Percentiles rank a stretch among this genome's conserved stretches.
Evolutionary conservation across 768 basidiomycete species (phyloP).

Genomic region (Boletus subcaerulescens): DNA sequence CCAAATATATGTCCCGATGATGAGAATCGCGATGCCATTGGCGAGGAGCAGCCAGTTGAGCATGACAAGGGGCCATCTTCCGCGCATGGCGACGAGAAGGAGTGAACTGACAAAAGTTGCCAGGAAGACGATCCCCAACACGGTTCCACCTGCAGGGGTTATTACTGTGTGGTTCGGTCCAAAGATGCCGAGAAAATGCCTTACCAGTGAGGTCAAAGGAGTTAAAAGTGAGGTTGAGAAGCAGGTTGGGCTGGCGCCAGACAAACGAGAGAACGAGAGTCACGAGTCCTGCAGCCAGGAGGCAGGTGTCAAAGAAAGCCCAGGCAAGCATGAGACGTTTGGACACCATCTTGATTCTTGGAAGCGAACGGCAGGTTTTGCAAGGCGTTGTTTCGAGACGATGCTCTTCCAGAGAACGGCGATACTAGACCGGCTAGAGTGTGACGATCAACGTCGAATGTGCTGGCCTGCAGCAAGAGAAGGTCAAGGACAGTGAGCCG

Average conservation of each 20-base stretch:
- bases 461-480: constrained; percentile 41
- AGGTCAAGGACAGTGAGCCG: background rate
- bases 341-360: constrained; percentile 57
- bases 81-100: constrained; percentile 64
- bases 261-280: constrained; percentile 65
- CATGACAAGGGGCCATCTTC: constrained; percentile 65
- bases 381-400: constrained; percentile 5
- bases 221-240: constrained; percentile 72
- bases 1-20: constrained; percentile 77
- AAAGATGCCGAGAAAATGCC: constrained; percentile 18
- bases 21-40: constrained; percentile 57
- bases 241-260: constrained; percentile 65
- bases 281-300: constrained; percentile 68
- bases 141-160: constrained; percentile 54
- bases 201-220: constrained; percentile 56
- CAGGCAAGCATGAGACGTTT: constrained; percentile 67
- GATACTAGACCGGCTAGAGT: constrained; percentile 42
- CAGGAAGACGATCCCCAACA: constrained; percentile 64
- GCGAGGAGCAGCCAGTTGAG: constrained; percentile 73
- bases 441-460: constrained; percentile 68
- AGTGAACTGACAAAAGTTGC: constrained; percentile 71
- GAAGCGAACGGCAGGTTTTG: background rate
- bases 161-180: too few species aligned
- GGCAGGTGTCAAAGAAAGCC: constrained; percentile 64
- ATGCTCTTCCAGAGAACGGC: constrained; percentile 54